Evolutionary conservation across 2,329 filamentous ascomycete species (phyloP).

Genomic region (Trichoderma sp.): DNA sequence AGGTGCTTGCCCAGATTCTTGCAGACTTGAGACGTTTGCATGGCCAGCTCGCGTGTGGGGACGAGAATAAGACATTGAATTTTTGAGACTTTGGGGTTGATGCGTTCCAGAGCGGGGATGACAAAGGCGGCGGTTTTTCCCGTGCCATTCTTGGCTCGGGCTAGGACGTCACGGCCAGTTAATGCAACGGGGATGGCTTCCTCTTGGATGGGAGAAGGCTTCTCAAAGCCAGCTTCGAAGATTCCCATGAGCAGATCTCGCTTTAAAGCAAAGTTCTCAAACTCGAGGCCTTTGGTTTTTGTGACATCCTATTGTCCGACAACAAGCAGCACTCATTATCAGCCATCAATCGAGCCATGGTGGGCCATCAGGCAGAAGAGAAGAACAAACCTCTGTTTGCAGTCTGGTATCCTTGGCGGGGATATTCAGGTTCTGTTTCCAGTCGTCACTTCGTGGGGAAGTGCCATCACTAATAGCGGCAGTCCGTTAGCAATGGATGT

Average conservation of each 20-base stretch:
- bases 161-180: slow-evolving; percentile 91
- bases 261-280: slow-evolving; percentile 95
- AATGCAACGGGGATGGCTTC: slow-evolving; percentile 96
- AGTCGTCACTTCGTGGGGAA: slow-evolving; percentile 58
- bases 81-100: slow-evolving; percentile 95
- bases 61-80: slow-evolving; percentile 96
- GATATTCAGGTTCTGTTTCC: slow-evolving; percentile 72
- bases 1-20: slow-evolving; percentile 98
- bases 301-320: slow-evolving; percentile 76
- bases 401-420: slow-evolving; percentile 74
- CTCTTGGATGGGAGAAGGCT: slow-evolving; percentile 98
- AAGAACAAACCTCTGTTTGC: slow-evolving; percentile 69
- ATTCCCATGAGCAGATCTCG: slow-evolving; percentile 97
- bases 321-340: slow-evolving; percentile 25
- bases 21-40: slow-evolving; percentile 99
- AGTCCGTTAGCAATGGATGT: background rate
- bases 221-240: slow-evolving; percentile 98
- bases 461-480: slow-evolving; percentile 43
- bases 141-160: slow-evolving; percentile 96
- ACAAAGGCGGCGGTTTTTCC: slow-evolving; percentile 98
- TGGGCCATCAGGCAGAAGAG: slow-evolving; percentile 6
- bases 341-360: slow-evolving; percentile 27
- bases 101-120: slow-evolving; percentile 90
- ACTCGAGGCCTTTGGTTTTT: slow-evolving; percentile 94
- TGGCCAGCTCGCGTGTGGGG: slow-evolving; percentile 91